Base-by-base conservation (phyloP, 192 early-diverging fungal species). In the Podila verticillata region DNA sequence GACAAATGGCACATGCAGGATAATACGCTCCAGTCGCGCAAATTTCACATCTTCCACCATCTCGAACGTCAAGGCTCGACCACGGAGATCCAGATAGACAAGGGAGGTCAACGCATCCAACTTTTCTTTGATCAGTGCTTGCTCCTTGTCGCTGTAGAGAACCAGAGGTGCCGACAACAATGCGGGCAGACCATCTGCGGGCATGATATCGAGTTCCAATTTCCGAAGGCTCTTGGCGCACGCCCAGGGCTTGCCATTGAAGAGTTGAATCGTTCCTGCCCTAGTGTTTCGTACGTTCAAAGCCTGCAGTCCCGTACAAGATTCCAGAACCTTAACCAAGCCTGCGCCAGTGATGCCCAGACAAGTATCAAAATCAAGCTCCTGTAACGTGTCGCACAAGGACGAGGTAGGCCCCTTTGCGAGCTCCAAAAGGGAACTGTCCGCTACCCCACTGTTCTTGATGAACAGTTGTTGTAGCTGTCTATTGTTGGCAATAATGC, bases 191-290 rank as follows among this genome's bases (percentile, higher is more conserved):
- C 34, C 15, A 2, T 44, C 19, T 26, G 7, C 5, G 30, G 7
- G 34, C 24, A 20, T 15, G 61, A 63, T 47, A 0, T 39, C 32
- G 35, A 63, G 30, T 39, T 26, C 12, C 24, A 32, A 32, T 17
- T 29, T 36, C 6, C 7, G 61, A 2, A 39, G 35, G n/a, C 28
- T n/a, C 30, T 49, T 65, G 3, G 34, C 34, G 13, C 48, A 65
- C 22, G 48, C 13, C 44, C 63, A 51, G 2, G 63, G 22, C 49
- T 51, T 61, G 59, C 36, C 13, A 4, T 60, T 69, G 30, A 69
- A 69, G 19, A 69, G 67, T 5, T 69, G 39, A 28, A 69, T 44
- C 17, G 57, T 69, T 7, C 67, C 67, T 24, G 47, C 67, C 8
- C 2, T 20, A 1, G 67, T 69, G 28, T 36, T 44, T 20, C 24